Conservation (phyloP, 1,284 basidiomycete species). For the Schizophyllum amplum region DNA sequence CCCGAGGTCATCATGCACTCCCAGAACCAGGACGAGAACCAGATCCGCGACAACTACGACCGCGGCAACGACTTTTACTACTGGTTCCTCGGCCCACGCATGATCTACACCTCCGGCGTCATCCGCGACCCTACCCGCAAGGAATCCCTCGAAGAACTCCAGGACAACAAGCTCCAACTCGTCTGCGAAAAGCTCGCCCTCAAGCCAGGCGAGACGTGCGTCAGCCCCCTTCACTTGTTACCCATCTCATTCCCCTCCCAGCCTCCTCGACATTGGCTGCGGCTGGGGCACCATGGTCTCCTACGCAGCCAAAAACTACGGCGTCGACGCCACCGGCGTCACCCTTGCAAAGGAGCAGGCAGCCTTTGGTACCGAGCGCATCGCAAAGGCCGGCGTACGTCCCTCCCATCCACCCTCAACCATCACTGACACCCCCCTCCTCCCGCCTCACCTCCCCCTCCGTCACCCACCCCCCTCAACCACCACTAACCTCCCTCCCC, state of each 20-base stretch:
- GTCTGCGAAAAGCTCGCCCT: conserved; percentile 95
- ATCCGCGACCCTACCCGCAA: conserved; percentile 67
- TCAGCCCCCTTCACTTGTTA: no score
- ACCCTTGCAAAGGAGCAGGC: conserved; percentile 91
- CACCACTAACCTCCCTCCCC: no score
- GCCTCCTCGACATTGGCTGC: conserved; percentile 90
- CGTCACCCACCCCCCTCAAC: no score
- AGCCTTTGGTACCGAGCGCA: conserved; percentile 86
- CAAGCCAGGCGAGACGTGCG: conserved; percentile 71
- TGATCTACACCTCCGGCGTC: conserved; percentile 97
- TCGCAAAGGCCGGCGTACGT: conserved; percentile 72
- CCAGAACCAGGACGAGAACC: conserved; percentile 86
- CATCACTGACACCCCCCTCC: no score
- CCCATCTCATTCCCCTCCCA: no score
- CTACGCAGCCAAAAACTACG: conserved; percentile 97
- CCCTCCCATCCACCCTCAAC: conserved; percentile 12
- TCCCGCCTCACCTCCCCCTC: no score
- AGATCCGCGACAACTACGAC: conserved; percentile 96
- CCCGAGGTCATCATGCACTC: conserved; percentile 94
- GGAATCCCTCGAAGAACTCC: conserved; percentile 91
- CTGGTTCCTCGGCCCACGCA: conserved; percentile 94
- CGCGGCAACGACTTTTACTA: conserved; percentile 92
- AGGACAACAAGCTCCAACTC: conserved; percentile 96
- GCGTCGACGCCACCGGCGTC: conserved; percentile 90
- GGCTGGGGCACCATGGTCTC: conserved; percentile 97